These are phyloP conservation scores for Hypoxylon sp. DNA, from an alignment of 2,329 filamentous ascomycete species.

Conservation along the genomic window DNA sequence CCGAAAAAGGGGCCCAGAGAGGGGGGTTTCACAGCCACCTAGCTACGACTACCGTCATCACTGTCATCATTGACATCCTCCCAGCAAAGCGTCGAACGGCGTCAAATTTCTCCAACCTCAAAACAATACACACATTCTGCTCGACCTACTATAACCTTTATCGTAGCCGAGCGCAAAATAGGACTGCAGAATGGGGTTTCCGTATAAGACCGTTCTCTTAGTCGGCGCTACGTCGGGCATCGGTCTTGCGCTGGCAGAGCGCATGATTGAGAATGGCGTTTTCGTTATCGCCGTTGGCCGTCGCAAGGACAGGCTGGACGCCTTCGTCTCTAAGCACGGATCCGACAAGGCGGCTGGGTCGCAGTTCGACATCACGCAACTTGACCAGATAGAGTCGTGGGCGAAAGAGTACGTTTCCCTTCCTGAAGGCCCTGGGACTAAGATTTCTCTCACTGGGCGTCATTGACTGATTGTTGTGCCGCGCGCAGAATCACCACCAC, in stretches of 20 bases:
- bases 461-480: background rate
- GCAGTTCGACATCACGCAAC: constrained; percentile 59
- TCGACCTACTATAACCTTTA: background rate
- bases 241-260: constrained; percentile 48
- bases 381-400: constrained; percentile 56
- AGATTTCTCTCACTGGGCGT: background rate
- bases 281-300: constrained; percentile 68
- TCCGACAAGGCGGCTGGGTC: constrained; percentile 54
- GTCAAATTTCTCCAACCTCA: too few species aligned
- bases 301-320: constrained; percentile 64
- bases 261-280: constrained; percentile 58
- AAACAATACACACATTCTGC: too few species aligned
- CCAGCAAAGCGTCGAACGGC: too few species aligned
- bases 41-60: constrained; percentile 1
- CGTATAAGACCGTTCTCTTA: constrained; percentile 49
- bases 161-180: constrained; percentile 28
- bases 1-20: constrained; percentile 7
- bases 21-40: too few species aligned
- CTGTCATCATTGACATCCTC: constrained; percentile 15
- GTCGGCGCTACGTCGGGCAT: constrained; percentile 49
- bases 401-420: constrained; percentile 51
- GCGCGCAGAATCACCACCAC: constrained; percentile 49
- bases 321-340: constrained; percentile 61
- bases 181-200: constrained; percentile 39
- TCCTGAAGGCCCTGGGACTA: background rate